phyloP scores from a whole-genome alignment of 83 land plant species.

The Diphasiastrum complanatum region DNA sequence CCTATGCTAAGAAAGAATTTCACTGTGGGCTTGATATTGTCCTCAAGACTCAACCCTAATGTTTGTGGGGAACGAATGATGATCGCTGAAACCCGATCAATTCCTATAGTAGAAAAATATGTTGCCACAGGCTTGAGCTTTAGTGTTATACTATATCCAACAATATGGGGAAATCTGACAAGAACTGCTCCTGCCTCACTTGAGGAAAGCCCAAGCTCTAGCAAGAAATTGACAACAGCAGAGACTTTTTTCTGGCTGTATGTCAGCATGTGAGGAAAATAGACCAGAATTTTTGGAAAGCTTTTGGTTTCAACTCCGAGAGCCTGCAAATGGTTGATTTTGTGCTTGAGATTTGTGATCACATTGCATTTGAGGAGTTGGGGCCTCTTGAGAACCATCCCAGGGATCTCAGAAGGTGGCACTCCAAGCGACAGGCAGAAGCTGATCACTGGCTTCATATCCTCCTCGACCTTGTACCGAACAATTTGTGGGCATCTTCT shows the following conservation, averaged over 20 bases:
- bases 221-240: slow-evolving; percentile 38
- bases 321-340: slow-evolving; percentile 46
- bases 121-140: slow-evolving; percentile 53
- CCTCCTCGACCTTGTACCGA: slow-evolving; percentile 56
- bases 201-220: slow-evolving; percentile 46
- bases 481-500: slow-evolving; percentile 53
- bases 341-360: slow-evolving; percentile 54
- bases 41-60: slow-evolving; percentile 66
- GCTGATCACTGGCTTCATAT: slow-evolving; percentile 53
- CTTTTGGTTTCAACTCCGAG: slow-evolving; percentile 54
- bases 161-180: slow-evolving; percentile 60
- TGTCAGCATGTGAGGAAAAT: slow-evolving; percentile 69
- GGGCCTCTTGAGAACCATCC: slow-evolving; percentile 55
- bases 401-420: slow-evolving; percentile 41
- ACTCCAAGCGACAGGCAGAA: slow-evolving; percentile 59
- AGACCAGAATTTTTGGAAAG: slow-evolving; percentile 61
- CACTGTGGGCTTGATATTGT: slow-evolving; percentile 60
- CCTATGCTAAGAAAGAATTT: slow-evolving; percentile 57
- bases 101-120: slow-evolving; percentile 51
- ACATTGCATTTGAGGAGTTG: slow-evolving; percentile 68
- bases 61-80: slow-evolving; percentile 47
- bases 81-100: slow-evolving; percentile 34
- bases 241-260: slow-evolving; percentile 56
- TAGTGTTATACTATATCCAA: slow-evolving; percentile 68
- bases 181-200: slow-evolving; percentile 48